phyloP scores from a whole-genome alignment of 2,329 filamentous ascomycete species.

The Fusarium nematophilum region DNA sequence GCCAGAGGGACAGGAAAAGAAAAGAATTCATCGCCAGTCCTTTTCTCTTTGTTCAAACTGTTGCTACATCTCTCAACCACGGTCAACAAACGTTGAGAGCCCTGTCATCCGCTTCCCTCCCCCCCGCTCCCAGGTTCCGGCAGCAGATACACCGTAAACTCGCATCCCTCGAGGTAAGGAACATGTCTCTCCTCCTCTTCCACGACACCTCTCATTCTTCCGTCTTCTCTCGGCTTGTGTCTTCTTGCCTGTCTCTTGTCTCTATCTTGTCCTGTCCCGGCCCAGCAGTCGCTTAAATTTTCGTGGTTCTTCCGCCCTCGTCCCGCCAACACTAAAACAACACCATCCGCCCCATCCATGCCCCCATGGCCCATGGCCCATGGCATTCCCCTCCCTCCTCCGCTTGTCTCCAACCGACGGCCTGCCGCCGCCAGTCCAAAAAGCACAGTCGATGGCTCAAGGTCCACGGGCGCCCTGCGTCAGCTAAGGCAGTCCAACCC shows the following conservation, averaged over 20 bases:
- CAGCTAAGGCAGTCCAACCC: slow-evolving; percentile 32
- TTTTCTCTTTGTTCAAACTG: not conserved
- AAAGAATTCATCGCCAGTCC: not conserved
- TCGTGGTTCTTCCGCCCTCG: slow-evolving; percentile 25
- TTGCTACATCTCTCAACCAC: not conserved
- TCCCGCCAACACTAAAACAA: slow-evolving; percentile 25
- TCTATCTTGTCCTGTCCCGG: not conserved
- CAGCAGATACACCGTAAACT: not conserved
- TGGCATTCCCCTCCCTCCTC: slow-evolving; percentile 21
- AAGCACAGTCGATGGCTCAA: slow-evolving; percentile 1
- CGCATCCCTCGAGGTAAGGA: slow-evolving; percentile 29
- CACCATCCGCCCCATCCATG: slow-evolving; percentile 22
- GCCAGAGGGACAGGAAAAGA: slow-evolving; percentile 1
- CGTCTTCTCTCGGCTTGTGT: slow-evolving; percentile 7
- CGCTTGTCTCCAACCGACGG: slow-evolving; percentile 18
- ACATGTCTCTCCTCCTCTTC: slow-evolving; percentile 13
- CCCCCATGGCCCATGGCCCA: not conserved
- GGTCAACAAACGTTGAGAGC: slow-evolving; percentile 9
- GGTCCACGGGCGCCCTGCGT: slow-evolving; percentile 32
- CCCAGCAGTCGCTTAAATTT: slow-evolving; percentile 21
- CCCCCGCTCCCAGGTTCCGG: not conserved
- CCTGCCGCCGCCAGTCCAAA: no score
- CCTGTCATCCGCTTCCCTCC: not conserved
- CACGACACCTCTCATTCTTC: slow-evolving; percentile 6
- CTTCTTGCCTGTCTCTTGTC: not conserved